These are phyloP conservation scores for Beauveria pseudobassiana DNA, from an alignment of 2,329 filamentous ascomycete species.

Conservation along the genomic window DNA sequence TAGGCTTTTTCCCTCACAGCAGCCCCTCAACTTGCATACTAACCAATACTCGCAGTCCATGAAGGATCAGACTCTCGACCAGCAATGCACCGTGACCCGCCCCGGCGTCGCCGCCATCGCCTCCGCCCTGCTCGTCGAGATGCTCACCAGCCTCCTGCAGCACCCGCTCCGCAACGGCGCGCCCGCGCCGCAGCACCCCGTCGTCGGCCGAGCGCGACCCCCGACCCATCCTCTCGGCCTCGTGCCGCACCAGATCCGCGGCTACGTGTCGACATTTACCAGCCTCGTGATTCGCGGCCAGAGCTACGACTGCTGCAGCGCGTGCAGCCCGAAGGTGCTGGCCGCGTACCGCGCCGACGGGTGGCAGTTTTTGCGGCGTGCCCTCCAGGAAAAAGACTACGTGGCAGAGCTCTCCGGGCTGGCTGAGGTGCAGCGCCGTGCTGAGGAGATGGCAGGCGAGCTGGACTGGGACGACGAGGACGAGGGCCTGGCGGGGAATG, in stretches of 20 bases:
- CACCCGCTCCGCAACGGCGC: conserved; percentile 66
- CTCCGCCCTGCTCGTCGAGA: conserved; percentile 82
- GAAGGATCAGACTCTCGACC: conserved; percentile 90
- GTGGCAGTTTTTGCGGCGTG: conserved; percentile 71
- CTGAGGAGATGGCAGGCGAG: conserved; percentile 42
- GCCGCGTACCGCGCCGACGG: conserved; percentile 58
- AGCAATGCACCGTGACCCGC: conserved; percentile 95
- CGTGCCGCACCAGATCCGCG: conserved; percentile 74
- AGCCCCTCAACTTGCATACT: neutral
- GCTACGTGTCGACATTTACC: conserved; percentile 66
- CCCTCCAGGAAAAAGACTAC: conserved; percentile 67
- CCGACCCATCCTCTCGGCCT: conserved; percentile 56
- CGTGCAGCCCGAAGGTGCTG: conserved; percentile 65
- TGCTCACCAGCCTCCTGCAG: conserved; percentile 80
- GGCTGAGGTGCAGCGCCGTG: conserved; percentile 59
- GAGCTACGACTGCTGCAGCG: conserved; percentile 75
- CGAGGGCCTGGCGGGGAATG: conserved; percentile 31
- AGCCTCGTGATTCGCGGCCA: conserved; percentile 66
- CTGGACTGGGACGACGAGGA: conserved; percentile 58
- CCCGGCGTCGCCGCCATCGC: conserved; percentile 90
- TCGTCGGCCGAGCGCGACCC: conserved; percentile 43
- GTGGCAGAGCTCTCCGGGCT: conserved; percentile 70
- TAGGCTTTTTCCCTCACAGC: conserved; percentile 39
- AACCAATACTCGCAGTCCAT: conserved; percentile 54
- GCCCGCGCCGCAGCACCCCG: conserved; percentile 43